Base-by-base conservation (phyloP, 306 rosid species). In the Vachellia pachyceras region DNA sequence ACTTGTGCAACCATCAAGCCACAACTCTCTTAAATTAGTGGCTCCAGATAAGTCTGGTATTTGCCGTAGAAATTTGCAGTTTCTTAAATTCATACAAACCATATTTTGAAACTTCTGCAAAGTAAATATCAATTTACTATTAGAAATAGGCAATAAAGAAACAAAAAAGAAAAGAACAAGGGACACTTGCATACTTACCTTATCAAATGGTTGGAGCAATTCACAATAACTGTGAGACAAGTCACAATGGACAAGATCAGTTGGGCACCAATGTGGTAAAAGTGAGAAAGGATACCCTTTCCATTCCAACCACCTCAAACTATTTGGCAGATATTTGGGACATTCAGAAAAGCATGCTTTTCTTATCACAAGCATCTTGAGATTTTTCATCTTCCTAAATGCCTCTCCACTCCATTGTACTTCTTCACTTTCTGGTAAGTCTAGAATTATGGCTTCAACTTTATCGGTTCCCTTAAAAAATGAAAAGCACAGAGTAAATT, bases 251-350 rank as follows among this genome's bases (percentile, higher is more conserved):
- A 52, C 77, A 15, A 73, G 77, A 18, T 52, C 20, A 0, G 1
- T 18, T 9, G 64, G 64, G 9, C 6, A 1, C 37, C 18, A 1
- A 7, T 12, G 2, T 29, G 33, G 33, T 0, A 50, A 50, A 52
- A n/a, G 17, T 7, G 4, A 0, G 6, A 22, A 73, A 18, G 65
- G 49, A 37, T 73, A 73, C 1, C n/a, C 8, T 5, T 35, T 37
- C 77, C 77, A 73, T 10, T 33, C 44, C 20, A 73, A n/a, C 46
- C 39, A 41, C n/a, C 36, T 73, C 10, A 73, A 73, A 36, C 46
- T 73, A 11, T 37, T 73, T 50, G 77, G 77, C 9, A 73, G 63
- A 36, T 18, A 4, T 15, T 10, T 36, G 6, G 49, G 77, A 8
- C 65, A 3, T 17, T 6, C 3, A 52, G 35, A 50, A 35, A 73